phyloP scores from a whole-genome alignment of 768 basidiomycete genomes.

The Pisolithus microcarpus region DNA sequence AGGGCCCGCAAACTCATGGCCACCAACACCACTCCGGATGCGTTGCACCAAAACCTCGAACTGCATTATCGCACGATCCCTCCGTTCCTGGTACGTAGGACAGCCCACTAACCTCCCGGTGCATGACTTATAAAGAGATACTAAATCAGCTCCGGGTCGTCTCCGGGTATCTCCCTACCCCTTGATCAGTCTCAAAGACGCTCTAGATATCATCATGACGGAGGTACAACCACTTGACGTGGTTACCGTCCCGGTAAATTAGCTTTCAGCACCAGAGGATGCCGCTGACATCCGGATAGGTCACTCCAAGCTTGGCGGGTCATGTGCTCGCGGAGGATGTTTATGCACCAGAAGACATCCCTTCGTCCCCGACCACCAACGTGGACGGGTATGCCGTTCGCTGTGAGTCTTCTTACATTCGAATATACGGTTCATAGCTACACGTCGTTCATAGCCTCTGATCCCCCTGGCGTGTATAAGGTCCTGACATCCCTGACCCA shows the following conservation, averaged over 20 bases:
- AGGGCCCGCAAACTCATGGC: constrained; percentile 16
- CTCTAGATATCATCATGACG: constrained; percentile 48
- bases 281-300: constrained; percentile 32
- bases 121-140: background rate
- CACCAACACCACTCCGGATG: constrained; percentile 38
- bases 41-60: constrained; percentile 46
- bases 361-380: constrained; percentile 61
- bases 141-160: constrained; percentile 51
- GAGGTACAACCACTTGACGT: constrained; percentile 39
- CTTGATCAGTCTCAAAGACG: constrained; percentile 57
- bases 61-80: constrained; percentile 61
- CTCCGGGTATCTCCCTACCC: constrained; percentile 75
- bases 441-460: constrained; percentile 40
- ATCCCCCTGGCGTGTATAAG: constrained; percentile 57
- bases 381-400: constrained; percentile 85
- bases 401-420: constrained; percentile 35
- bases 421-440: too few species aligned
- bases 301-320: constrained; percentile 52
- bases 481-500: constrained; percentile 54
- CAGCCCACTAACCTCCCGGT: background rate
- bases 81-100: constrained; percentile 50
- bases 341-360: constrained; percentile 55
- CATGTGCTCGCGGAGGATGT: constrained; percentile 74
- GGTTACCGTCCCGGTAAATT: constrained; percentile 38
- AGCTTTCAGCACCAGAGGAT: background rate